A percentile compares a stretch with the other conserved stretches of the same genome.
Evolutionary conservation across 1,284 basidiomycete species (phyloP).

Genomic region (Ganoderma lingzhi): DNA sequence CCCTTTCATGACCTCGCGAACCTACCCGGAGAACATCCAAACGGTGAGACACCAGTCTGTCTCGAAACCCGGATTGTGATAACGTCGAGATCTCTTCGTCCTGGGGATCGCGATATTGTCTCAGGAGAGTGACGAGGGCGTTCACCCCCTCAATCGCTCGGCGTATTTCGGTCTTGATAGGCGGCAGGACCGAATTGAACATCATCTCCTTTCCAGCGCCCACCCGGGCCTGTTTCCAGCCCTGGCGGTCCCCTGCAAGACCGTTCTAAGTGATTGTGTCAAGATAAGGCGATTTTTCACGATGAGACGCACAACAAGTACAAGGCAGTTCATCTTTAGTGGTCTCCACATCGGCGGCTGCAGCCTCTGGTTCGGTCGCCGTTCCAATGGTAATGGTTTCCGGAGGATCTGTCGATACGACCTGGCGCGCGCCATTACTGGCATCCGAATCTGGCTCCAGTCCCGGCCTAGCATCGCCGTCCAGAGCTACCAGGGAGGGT

Average conservation of each 20-base stretch:
- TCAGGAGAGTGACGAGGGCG: background rate
- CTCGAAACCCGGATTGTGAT: background rate
- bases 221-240: background rate
- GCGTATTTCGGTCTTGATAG: background rate
- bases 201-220: background rate
- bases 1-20: background rate
- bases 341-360: background rate
- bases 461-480: background rate
- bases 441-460: background rate
- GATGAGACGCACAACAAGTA: conserved; percentile 2
- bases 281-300: background rate
- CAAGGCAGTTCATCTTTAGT: conserved; percentile 4
- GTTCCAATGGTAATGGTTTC: conserved; percentile 2
- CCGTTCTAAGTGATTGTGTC: background rate
- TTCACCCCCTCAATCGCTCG: conserved; percentile 2
- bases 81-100: background rate
- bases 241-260: conserved; percentile 6
- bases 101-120: background rate
- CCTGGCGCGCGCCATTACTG: background rate
- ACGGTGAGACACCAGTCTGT: conserved; percentile 1
- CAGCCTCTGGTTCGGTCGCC: background rate
- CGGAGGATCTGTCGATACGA: background rate
- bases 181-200: background rate
- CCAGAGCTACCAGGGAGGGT: background rate
- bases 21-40: background rate